These are phyloP conservation scores for Exserohilum turcica DNA, from an alignment of 2,329 filamentous ascomycete species.

Conservation along the genomic window DNA sequence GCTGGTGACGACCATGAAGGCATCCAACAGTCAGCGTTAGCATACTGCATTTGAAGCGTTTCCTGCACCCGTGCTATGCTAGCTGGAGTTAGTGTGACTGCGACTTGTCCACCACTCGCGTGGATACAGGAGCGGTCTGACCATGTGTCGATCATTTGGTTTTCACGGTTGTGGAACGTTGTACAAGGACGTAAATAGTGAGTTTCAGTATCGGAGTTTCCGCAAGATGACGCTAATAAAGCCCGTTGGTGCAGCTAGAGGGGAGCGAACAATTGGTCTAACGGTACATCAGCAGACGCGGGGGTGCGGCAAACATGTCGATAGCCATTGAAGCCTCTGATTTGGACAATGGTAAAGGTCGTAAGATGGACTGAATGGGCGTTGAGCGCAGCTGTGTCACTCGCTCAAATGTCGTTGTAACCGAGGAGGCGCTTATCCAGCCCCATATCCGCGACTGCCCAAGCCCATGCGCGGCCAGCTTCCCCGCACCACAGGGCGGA, in stretches of 20 bases:
- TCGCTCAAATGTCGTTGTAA: conserved; percentile 55
- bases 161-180: conserved; percentile 5
- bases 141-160: background rate
- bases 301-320: conserved; percentile 1
- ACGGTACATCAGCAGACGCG: background rate
- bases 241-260: conserved; percentile 12
- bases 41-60: background rate
- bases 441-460: conserved; percentile 53
- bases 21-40: background rate
- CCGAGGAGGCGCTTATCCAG: conserved; percentile 55
- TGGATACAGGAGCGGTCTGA: background rate
- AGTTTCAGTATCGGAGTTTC: conserved; percentile 3
- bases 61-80: background rate
- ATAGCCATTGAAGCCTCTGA: conserved; percentile 21
- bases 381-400: background rate
- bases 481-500: conserved; percentile 58
- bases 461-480: conserved; percentile 56
- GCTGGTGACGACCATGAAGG: no score
- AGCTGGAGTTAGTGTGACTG: background rate
- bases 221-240: background rate
- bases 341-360: conserved; percentile 31
- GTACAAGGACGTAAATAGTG: background rate
- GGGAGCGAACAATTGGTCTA: conserved; percentile 7
- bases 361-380: conserved; percentile 4
- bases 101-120: background rate